Evolutionary conservation across 768 basidiomycete species (phyloP), one percentile per base, ranked within the genome.

Genomic region (Rhizopogon sp.): DNA sequence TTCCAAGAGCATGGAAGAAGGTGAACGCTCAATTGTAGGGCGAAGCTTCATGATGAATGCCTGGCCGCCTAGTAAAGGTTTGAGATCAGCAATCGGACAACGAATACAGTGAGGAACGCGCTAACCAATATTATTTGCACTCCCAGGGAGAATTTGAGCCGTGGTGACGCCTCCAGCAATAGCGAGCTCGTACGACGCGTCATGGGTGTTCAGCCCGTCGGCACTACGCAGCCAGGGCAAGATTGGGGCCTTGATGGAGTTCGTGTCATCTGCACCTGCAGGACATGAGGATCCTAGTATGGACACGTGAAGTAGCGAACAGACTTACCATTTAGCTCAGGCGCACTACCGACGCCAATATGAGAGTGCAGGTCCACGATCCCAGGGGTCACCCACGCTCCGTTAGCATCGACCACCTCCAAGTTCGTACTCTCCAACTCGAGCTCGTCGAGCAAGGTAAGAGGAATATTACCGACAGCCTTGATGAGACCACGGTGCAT

Each of bases 351-450:
- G 9, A 78, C 76, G 5, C 74, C 79, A 22, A 78, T 62, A 55
- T 82, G 79, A 2, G 76, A 77, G 61, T 81, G 78, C 35, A 75
- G 59, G 55, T 79, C 76, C n/a, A 79, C 74, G 40, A 76, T 74
- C 58, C 84, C 90, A n/a, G 91, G 89, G 0, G 90, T 89, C 10
- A 92, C 77, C 90, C 90, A 93, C 14, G 82, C 76, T 8, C 84
- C 85, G 39, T 80, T 68, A 1, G 80, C 82, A 58, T 94, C 83
- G 13, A 90, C 64, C 29, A 81, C 76, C 10, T 79, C 74, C 16
- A 82, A 62, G 13, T 73, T 49, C 65, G 6, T 62, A 58, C 28
- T 72, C 72, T 52, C 74, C 50, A 50, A 67, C 56, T 40, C 50
- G 54, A 49, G 17, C 56, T 58, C 60, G 39, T 50, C 67, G 57